These are phyloP conservation scores for Polymyxa betae DNA, from an alignment of 208 protist genomes.

Conservation along the genomic window DNA sequence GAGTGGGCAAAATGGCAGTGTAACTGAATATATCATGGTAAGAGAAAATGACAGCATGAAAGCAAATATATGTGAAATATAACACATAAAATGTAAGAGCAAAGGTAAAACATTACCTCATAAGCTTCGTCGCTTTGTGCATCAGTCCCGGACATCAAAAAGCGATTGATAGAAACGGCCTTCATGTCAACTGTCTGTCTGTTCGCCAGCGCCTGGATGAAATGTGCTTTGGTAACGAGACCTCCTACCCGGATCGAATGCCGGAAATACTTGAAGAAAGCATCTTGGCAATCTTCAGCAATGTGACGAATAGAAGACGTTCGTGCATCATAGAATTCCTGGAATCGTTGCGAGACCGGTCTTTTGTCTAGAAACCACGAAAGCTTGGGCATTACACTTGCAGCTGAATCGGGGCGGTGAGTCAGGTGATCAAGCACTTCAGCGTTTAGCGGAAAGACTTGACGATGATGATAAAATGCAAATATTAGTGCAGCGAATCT, in stretches of 20 bases:
- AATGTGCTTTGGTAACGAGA: not conserved
- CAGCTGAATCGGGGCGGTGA: not conserved
- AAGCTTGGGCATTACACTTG: not conserved
- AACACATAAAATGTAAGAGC: not conserved
- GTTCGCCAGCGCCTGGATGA: not conserved
- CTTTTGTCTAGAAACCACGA: not conserved
- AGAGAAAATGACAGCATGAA: not conserved
- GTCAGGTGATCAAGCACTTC: not conserved
- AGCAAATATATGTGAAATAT: not conserved
- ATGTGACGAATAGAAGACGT: constrained; percentile 36
- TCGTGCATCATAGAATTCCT: not conserved
- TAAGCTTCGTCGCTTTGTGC: not conserved
- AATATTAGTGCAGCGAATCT: constrained; percentile 42
- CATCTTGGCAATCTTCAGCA: constrained; percentile 2
- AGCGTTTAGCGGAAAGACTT: constrained; percentile 39
- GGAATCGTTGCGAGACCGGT: not conserved
- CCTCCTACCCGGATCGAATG: not conserved
- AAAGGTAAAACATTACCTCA: constrained; percentile 10
- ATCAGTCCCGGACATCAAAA: constrained; percentile 6
- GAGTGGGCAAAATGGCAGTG: too few relatives aligned
- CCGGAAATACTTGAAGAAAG: not conserved
- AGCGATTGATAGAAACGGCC: not conserved
- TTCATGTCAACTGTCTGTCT: not conserved
- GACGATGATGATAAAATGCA: constrained; percentile 25
- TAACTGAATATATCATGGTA: too few relatives aligned